These are phyloP conservation scores for Ascosphaera apis DNA, from an alignment of 2,329 filamentous ascomycete species.

Conservation along the genomic window DNA sequence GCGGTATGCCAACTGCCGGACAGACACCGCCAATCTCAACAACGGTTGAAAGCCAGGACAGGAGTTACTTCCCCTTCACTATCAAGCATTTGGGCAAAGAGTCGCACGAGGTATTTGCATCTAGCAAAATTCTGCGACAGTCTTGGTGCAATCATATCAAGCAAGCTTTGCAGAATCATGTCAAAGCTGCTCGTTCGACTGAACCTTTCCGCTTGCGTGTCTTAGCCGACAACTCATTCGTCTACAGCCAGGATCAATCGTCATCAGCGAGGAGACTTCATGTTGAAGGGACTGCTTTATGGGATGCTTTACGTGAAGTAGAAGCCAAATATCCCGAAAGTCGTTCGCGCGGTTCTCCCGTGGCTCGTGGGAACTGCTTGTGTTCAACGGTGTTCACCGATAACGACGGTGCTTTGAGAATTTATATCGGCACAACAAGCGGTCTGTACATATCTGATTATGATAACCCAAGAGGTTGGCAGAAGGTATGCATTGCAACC, in stretches of 20 bases:
- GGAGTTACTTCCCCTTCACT: conserved; percentile 78
- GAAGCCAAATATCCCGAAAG: conserved; percentile 45
- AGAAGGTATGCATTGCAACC: conserved; percentile 36
- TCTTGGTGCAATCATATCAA: conserved; percentile 92
- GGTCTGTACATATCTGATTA: conserved; percentile 80
- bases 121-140: conserved; percentile 46
- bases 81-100: conserved; percentile 78
- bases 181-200: conserved; percentile 63
- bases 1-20: too few species aligned
- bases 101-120: conserved; percentile 57
- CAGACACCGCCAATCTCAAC: too few species aligned
- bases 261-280: conserved; percentile 44
- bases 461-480: conserved; percentile 77
- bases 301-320: conserved; percentile 72
- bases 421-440: conserved; percentile 86
- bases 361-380: conserved; percentile 72
- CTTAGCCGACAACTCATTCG: conserved; percentile 74
- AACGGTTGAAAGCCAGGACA: conserved; percentile 22
- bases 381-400: conserved; percentile 76
- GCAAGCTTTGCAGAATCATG: conserved; percentile 83
- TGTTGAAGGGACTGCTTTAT: conserved; percentile 75
- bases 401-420: conserved; percentile 61
- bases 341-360: conserved; percentile 45
- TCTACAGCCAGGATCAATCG: conserved; percentile 18
- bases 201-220: conserved; percentile 86